phyloP scores from a whole-genome alignment of 2,329 filamentous ascomycete genomes.

The Lachnellula cervina region DNA sequence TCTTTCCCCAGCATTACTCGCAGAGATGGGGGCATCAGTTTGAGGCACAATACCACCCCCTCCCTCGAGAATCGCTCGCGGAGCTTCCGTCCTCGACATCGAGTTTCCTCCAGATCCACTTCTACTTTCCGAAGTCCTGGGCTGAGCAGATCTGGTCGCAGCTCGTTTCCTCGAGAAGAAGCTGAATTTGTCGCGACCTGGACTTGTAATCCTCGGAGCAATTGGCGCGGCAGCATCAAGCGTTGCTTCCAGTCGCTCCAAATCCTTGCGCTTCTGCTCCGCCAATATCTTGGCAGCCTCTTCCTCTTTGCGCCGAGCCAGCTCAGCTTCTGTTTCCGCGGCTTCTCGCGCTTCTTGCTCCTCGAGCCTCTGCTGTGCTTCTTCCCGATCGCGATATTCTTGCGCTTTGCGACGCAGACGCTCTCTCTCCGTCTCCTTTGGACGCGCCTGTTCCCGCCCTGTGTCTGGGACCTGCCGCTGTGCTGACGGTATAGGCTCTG shows the following conservation, averaged over 20 bases:
- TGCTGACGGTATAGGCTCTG: slow-evolving; percentile 13
- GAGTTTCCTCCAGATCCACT: slow-evolving; percentile 9
- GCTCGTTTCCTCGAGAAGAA: slow-evolving; percentile 29
- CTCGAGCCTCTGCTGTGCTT: background rate
- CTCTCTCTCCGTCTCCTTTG: slow-evolving; percentile 21
- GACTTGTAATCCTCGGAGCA: slow-evolving; percentile 11
- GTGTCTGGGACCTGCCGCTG: slow-evolving; percentile 1
- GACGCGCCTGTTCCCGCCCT: background rate
- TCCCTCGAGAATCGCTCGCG: slow-evolving; percentile 23
- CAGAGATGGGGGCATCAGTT: slow-evolving; percentile 73
- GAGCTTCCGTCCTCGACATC: slow-evolving; percentile 8
- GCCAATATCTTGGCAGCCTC: slow-evolving; percentile 11
- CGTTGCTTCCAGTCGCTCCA: slow-evolving; percentile 29
- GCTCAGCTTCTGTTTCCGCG: slow-evolving; percentile 8
- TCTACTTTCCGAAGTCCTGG: slow-evolving; percentile 4
- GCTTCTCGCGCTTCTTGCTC: slow-evolving; percentile 4
- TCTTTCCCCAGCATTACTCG: slow-evolving; percentile 73
- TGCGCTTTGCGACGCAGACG: slow-evolving; percentile 15
- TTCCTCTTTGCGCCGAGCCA: slow-evolving; percentile 16
- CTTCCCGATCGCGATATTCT: slow-evolving; percentile 17
- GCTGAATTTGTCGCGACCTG: slow-evolving; percentile 25
- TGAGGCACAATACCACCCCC: slow-evolving; percentile 40
- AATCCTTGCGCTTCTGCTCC: slow-evolving; percentile 21
- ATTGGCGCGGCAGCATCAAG: slow-evolving; percentile 27
- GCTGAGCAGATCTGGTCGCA: slow-evolving; percentile 14